phyloP scores from a whole-genome alignment of 805 yeast genomes.

The Schizosaccharomyces japonicus region DNA sequence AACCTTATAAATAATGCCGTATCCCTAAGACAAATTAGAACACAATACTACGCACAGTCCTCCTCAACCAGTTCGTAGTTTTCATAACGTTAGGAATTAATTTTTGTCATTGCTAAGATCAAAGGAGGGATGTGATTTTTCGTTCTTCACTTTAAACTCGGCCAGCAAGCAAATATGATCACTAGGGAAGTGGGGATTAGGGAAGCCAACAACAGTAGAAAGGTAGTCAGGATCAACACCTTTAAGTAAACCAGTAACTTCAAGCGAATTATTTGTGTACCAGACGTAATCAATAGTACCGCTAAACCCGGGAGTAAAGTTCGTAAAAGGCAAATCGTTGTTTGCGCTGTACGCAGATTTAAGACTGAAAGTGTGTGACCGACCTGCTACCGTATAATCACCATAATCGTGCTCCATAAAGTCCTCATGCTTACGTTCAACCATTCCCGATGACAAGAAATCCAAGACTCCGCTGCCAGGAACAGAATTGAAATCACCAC shows the following conservation, averaged over 20 bases:
- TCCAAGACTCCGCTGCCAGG: constrained; percentile 78
- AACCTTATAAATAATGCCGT: too few relatives aligned
- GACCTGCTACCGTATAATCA: constrained; percentile 68
- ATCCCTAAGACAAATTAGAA: too few relatives aligned
- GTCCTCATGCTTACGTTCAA: constrained; percentile 49
- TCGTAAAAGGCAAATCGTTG: constrained; percentile 84
- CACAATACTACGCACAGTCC: too few relatives aligned
- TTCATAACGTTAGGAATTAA: too few relatives aligned
- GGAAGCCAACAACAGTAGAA: constrained; percentile 64
- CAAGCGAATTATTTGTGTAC: constrained; percentile 63
- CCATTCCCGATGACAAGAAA: constrained; percentile 53
- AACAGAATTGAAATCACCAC: constrained; percentile 91
- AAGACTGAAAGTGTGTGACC: constrained; percentile 54
- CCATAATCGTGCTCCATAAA: constrained; percentile 78
- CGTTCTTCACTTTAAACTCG: constrained; percentile 42
- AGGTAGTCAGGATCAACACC: constrained; percentile 59
- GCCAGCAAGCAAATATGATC: constrained; percentile 80
- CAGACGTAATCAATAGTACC: constrained; percentile 88
- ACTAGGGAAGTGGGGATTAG: constrained; percentile 79
- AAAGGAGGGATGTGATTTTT: background rate
- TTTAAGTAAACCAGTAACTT: constrained; percentile 70
- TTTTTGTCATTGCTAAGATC: constrained; percentile 1
- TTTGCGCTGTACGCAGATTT: constrained; percentile 65
- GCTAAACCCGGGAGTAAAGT: constrained; percentile 78
- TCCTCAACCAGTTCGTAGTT: too few relatives aligned